Conservation (phyloP, 495 filamentous ascomycete species). For the Geopyxis carbonaria region DNA sequence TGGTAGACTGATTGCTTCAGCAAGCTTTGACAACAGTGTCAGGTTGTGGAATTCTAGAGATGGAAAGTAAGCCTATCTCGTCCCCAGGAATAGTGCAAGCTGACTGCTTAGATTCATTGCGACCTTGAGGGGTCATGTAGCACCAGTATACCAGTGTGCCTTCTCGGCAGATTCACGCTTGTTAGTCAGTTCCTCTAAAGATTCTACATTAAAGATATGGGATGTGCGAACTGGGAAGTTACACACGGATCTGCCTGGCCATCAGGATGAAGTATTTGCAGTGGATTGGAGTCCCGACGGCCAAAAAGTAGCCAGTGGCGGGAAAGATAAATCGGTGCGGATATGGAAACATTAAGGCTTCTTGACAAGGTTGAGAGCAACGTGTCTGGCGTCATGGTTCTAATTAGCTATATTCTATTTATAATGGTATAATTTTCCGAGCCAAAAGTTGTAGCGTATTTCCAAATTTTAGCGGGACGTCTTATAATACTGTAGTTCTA, state of each 20-base stretch:
- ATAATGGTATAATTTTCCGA: too few species aligned
- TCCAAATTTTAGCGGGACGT: too few species aligned
- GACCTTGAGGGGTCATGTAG: conserved; percentile 82
- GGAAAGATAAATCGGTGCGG: conserved; percentile 56
- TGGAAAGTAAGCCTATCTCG: conserved; percentile 29
- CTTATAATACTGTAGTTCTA: too few species aligned
- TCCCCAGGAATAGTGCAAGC: background rate
- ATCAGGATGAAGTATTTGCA: conserved; percentile 87
- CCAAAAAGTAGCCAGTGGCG: conserved; percentile 67
- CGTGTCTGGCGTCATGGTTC: too few species aligned
- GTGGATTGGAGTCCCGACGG: conserved; percentile 88
- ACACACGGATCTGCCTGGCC: conserved; percentile 67
- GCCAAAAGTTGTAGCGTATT: too few species aligned
- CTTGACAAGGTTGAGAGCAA: too few species aligned
- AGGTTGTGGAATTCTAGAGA: conserved; percentile 72
- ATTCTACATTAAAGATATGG: conserved; percentile 92
- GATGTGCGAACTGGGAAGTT: conserved; percentile 72
- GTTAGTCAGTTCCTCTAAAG: conserved; percentile 71
- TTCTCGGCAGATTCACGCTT: conserved; percentile 81
- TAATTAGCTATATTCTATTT: too few species aligned
- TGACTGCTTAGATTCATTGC: background rate
- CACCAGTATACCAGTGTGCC: conserved; percentile 73
- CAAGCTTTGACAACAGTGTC: conserved; percentile 81
- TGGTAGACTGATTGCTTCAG: conserved; percentile 67
- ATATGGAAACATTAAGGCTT: conserved; percentile 26